These are phyloP conservation scores for Clavulina sp. DNA, from an alignment of 768 basidiomycete species.

Conservation along the genomic window DNA sequence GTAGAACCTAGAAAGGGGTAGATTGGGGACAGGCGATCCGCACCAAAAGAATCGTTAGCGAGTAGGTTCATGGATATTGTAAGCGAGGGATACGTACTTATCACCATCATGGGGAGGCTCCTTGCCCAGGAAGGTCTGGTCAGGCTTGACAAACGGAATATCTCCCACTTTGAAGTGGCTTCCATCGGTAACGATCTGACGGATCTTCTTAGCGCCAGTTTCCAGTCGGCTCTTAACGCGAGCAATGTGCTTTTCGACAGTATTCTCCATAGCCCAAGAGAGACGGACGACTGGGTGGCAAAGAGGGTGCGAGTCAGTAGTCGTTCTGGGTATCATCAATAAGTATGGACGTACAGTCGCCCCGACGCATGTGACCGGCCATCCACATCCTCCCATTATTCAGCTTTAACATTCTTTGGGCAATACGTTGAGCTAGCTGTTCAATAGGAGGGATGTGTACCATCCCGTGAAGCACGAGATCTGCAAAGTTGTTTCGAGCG, in stretches of 20 bases:
- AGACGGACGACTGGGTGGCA: constrained; percentile 15
- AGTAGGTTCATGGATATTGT: background rate
- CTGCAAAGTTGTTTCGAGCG: constrained; percentile 20
- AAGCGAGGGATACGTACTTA: constrained; percentile 7
- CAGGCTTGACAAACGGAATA: constrained; percentile 8
- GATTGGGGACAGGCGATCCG: background rate
- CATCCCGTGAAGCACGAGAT: constrained; percentile 19
- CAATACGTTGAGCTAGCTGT: constrained; percentile 19
- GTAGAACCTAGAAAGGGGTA: constrained; percentile 13
- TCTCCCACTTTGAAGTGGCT: background rate
- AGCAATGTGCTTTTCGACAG: constrained; percentile 22
- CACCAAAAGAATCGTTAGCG: background rate
- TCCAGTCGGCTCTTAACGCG: constrained; percentile 18
- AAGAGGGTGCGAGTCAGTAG: background rate
- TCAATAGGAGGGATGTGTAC: constrained; percentile 17
- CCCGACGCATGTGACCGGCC: constrained; percentile 12
- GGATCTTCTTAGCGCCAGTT: constrained; percentile 15
- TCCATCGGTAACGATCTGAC: background rate
- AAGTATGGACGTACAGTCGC: constrained; percentile 10
- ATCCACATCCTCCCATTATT: constrained; percentile 12
- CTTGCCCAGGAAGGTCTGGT: constrained; percentile 3
- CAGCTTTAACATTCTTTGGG: constrained; percentile 18
- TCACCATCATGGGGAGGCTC: constrained; percentile 9
- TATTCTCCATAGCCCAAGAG: constrained; percentile 21
- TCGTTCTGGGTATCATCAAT: background rate